phyloP scores from a whole-genome alignment of 2,329 filamentous ascomycete genomes.

The Davidsoniella virescens region DNA sequence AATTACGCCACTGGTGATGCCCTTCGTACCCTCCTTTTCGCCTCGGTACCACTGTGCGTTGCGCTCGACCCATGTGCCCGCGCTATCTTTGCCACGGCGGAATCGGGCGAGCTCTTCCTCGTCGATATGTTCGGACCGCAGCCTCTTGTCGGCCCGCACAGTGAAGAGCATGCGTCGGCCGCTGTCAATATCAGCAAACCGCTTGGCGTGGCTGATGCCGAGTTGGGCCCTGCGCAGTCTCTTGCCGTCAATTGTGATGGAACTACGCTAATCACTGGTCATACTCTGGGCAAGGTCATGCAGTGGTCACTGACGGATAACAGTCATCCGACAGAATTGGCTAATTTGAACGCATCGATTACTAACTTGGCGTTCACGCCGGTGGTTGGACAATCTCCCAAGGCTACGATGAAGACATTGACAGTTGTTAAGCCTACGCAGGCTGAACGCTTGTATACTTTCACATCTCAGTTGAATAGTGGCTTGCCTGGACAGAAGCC shows the following conservation, averaged over 20 bases:
- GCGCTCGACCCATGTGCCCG: slow-evolving; percentile 69
- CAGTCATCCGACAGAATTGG: slow-evolving; percentile 48
- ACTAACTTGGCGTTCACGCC: slow-evolving; percentile 67
- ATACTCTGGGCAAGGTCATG: slow-evolving; percentile 61
- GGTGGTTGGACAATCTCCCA: slow-evolving; percentile 21
- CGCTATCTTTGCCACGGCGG: slow-evolving; percentile 64
- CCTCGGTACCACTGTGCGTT: slow-evolving; percentile 54
- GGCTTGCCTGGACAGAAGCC: slow-evolving; percentile 7
- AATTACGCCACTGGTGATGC: slow-evolving; percentile 67
- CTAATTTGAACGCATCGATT: slow-evolving; percentile 63
- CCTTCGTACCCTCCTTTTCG: slow-evolving; percentile 68
- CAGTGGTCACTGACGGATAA: slow-evolving; percentile 65
- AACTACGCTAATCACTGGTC: slow-evolving; percentile 63
- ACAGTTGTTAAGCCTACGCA: slow-evolving; percentile 69
- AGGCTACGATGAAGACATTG: slow-evolving; percentile 21
- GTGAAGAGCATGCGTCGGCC: slow-evolving; percentile 37
- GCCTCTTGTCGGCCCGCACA: slow-evolving; percentile 36
- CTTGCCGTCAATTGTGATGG: slow-evolving; percentile 69
- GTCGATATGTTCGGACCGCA: slow-evolving; percentile 52
- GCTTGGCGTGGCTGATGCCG: slow-evolving; percentile 40
- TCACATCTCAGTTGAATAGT: slow-evolving; percentile 46
- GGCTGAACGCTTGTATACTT: slow-evolving; percentile 45
- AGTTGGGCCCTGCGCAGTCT: slow-evolving; percentile 50
- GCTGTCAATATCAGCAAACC: slow-evolving; percentile 38
- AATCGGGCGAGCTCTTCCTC: slow-evolving; percentile 64